Base-by-base conservation (phyloP, 768 basidiomycete genomes). In the Psilocybe tampanensis region DNA sequence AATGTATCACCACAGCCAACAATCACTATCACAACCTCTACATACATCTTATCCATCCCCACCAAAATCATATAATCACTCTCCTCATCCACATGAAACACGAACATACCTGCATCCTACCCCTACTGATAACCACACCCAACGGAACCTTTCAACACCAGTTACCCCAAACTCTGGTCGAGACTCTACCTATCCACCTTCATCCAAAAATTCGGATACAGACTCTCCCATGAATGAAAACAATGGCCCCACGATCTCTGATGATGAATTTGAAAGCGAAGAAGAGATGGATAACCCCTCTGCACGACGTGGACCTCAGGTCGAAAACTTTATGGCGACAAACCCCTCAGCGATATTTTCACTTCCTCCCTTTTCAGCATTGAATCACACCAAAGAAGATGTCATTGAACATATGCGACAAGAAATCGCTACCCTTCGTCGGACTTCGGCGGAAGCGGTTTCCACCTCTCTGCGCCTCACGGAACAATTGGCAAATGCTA, bases 371-470 rank as follows among this genome's bases (percentile, higher is more conserved):
- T 77, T 78, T 43, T 72, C 72, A 11, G 68, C 74, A 21, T 56
- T 80, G 45, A 74, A 68, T 43, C 70, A 73, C 56, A 63, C 62
- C 24, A 59, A 72, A 17, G 76, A 81, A 53, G 74, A 75, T 47
- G 69, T 79, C 3, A 71, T 90, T 52, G 86, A 89, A 54, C 82
- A 80, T 43, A 78, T 90, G 73, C 81, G 85, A 64, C 78, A 80
- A 63, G 89, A 92, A 71, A 79, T 90, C 66, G 80, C 78, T 8
- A 79, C 69, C 36, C 74, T 92, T 54, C 82, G 86, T 45, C 80
- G 83, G 53, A 86, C 89, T 66, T 82, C 88, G 17, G 79, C 86
- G 19, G 86, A 90, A 59, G 86, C 88, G 6, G 80, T 86, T 54
- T 83, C 83, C 5, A 77, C 84, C 24, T 87, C 87, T 2, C 70